Evolutionary conservation across 2,329 filamentous ascomycete species (phyloP).

Genomic region (Pestalotiopsis sp.): DNA sequence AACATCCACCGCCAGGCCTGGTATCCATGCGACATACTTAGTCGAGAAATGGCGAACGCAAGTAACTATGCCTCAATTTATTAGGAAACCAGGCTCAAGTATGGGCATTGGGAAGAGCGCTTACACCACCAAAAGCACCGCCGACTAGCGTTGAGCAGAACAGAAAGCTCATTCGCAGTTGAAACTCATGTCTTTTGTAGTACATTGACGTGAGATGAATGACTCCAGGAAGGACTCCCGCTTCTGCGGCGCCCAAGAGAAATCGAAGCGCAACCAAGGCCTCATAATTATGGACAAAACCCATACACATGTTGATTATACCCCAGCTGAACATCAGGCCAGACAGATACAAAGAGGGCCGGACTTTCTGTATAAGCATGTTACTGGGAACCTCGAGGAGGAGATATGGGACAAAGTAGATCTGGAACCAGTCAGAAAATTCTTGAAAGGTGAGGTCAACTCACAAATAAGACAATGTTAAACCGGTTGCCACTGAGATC

Average conservation of each 20-base stretch:
- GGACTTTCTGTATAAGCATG: constrained; percentile 44
- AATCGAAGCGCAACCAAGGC: constrained; percentile 45
- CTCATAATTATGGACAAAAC: constrained; percentile 42
- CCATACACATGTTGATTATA: constrained; percentile 48
- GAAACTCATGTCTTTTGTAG: constrained; percentile 51
- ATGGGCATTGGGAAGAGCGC: constrained; percentile 7
- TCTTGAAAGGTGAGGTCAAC: constrained; percentile 10
- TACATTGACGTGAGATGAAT: constrained; percentile 51
- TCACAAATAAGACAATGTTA: constrained; percentile 43
- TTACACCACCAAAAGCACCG: constrained; percentile 45
- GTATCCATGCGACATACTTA: constrained; percentile 44
- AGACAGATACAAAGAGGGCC: constrained; percentile 41
- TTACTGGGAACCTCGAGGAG: constrained; percentile 48
- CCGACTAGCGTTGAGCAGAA: constrained; percentile 44
- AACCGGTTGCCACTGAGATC: constrained; percentile 43
- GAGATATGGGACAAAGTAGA: constrained; percentile 44
- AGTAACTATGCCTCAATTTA: constrained; percentile 34
- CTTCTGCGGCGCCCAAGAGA: constrained; percentile 48
- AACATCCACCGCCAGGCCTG: constrained; percentile 52
- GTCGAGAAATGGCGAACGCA: constrained; percentile 48
- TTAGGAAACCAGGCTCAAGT: no score
- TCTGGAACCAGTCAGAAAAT: constrained; percentile 17
- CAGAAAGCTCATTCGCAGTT: constrained; percentile 46
- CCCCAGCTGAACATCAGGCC: constrained; percentile 47
- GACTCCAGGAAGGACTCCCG: constrained; percentile 48